phyloP scores from a whole-genome alignment of 1,284 basidiomycete genomes.

The Trichosporon ovoides region DNA sequence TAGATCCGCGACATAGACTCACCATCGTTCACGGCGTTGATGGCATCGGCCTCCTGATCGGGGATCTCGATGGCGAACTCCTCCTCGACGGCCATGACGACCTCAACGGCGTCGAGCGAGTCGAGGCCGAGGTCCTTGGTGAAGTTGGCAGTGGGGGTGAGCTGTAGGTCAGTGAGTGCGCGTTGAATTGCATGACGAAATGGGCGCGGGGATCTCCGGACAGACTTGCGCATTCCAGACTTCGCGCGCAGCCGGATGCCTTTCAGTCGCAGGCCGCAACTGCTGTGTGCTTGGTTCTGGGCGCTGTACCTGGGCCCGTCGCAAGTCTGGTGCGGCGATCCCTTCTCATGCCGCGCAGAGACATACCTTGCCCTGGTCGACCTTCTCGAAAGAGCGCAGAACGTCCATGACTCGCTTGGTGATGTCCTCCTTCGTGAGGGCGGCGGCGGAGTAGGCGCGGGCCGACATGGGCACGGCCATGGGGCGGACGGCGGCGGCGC shows the following conservation, averaged over 20 bases:
- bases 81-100: conserved; percentile 99
- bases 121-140: conserved; percentile 86
- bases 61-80: conserved; percentile 73
- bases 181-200: background rate
- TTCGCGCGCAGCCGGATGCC: background rate
- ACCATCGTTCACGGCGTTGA: conserved; percentile 92
- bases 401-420: conserved; percentile 79
- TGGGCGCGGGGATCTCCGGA: conserved; percentile 3
- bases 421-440: conserved; percentile 71
- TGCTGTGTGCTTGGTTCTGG: background rate
- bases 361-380: conserved; percentile 73
- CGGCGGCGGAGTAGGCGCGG: conserved; percentile 66
- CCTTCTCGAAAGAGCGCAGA: conserved; percentile 92
- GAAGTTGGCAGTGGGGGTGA: conserved; percentile 71
- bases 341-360: background rate
- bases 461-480: conserved; percentile 11
- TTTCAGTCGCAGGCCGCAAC: background rate
- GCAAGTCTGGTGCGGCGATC: background rate
- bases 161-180: conserved; percentile 52
- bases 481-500: conserved; percentile 15
- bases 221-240: background rate
- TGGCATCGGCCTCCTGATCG: conserved; percentile 96
- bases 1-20: conserved; percentile 30
- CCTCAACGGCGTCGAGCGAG: conserved; percentile 95
- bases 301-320: background rate